Evolutionary conservation across 2,329 filamentous ascomycete species (phyloP).

Genomic region (Calonectria ilicicola): DNA sequence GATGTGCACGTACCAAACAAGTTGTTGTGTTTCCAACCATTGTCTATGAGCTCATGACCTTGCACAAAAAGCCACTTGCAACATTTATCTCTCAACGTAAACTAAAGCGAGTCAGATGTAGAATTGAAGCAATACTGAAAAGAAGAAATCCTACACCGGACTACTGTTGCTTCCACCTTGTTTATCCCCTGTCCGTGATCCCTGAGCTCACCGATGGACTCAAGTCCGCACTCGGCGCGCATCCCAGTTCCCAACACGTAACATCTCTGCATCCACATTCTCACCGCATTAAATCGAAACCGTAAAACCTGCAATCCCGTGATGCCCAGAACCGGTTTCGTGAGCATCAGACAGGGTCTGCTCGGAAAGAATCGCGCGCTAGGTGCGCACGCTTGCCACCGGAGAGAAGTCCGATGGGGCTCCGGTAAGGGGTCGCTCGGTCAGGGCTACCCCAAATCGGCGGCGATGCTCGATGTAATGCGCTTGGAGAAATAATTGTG

Average conservation of each 20-base stretch:
- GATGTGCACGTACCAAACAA: neutral
- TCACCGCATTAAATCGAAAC: neutral
- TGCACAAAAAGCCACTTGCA: neutral
- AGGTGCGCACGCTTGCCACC: neutral
- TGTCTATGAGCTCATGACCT: neutral
- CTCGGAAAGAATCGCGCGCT: conserved; percentile 17
- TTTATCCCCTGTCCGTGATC: neutral
- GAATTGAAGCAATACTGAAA: neutral
- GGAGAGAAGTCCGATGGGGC: conserved; percentile 20
- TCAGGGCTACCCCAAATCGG: conserved; percentile 20
- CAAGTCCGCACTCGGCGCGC: neutral
- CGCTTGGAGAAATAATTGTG: conserved; percentile 18
- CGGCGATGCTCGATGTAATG: neutral
- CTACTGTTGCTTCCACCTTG: neutral
- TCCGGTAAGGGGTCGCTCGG: neutral
- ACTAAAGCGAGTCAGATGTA: neutral
- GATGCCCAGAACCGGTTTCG: neutral
- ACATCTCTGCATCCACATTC: neutral
- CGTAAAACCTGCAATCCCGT: neutral
- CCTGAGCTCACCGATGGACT: neutral
- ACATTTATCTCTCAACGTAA: neutral
- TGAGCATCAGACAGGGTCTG: neutral
- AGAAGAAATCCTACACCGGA: neutral
- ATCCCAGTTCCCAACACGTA: conserved; percentile 6
- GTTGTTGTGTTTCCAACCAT: neutral